Percentiles rank a stretch among this genome's conserved stretches.
Evolutionary conservation across 106 monocot species (phyloP).

Genomic region (Dendrobium huoshanense): DNA sequence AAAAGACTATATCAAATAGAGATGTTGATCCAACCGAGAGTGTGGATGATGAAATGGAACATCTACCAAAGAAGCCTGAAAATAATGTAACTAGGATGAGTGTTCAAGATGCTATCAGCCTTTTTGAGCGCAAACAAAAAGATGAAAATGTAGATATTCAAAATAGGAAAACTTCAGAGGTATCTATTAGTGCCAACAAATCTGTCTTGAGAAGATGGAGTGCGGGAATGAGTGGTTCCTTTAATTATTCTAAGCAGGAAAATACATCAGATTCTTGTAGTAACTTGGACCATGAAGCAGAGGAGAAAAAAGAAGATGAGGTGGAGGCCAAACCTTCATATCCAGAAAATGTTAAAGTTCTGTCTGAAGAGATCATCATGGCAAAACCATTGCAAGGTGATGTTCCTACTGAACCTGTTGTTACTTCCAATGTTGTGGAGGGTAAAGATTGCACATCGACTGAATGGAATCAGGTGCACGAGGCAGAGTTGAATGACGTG

Average conservation of each 20-base stretch:
- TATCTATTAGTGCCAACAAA: conserved; percentile 41
- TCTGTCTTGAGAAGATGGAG: conserved; percentile 98
- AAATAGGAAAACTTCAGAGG: conserved; percentile 33
- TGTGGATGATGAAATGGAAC: conserved; percentile 39
- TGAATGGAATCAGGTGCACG: conserved; percentile 84
- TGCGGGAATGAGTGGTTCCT: conserved; percentile 70
- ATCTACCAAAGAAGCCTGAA: conserved; percentile 58
- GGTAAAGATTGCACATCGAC: conserved; percentile 34
- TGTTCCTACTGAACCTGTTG: conserved; percentile 16
- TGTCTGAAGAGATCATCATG: conserved; percentile 25
- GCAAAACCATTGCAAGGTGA: conserved; percentile 6
- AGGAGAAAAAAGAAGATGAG: conserved; percentile 33
- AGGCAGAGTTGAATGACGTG: conserved; percentile 85
- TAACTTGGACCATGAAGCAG: conserved; percentile 14
- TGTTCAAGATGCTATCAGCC: conserved; percentile 93
- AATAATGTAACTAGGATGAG: conserved; percentile 74
- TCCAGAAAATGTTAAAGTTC: conserved; percentile 9
- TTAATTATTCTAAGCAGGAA: conserved; percentile 23
- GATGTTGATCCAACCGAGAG: conserved; percentile 41
- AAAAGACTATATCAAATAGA: conserved; percentile 35
- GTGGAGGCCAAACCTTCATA: conserved; percentile 17
- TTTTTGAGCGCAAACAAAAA: conserved; percentile 87
- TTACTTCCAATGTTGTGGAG: conserved; percentile 25
- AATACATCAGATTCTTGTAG: conserved; percentile 15
- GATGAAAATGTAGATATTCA: conserved; percentile 50